A percentile compares a stretch with the other conserved stretches of the same genome.
Evolutionary conservation across 805 yeast species (phyloP).

Genomic region (Candida hispaniensis): DNA sequence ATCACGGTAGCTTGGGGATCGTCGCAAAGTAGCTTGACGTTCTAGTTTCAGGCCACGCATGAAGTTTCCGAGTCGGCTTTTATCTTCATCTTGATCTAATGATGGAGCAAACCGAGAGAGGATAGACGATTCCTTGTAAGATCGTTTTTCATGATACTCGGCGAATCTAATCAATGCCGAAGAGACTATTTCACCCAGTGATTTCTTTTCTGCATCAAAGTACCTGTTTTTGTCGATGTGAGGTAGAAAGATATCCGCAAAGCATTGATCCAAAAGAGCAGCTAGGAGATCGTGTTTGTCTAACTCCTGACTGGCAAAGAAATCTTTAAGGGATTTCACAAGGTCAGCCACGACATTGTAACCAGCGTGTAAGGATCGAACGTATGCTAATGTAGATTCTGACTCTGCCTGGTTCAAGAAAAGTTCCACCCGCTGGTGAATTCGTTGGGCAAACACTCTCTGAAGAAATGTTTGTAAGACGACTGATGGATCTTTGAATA

Average conservation of each 20-base stretch:
- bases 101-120: slow-evolving; percentile 20
- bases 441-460: slow-evolving; percentile 63
- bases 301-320: slow-evolving; percentile 31
- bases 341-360: slow-evolving; percentile 48
- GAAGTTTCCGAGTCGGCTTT: slow-evolving; percentile 27
- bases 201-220: slow-evolving; percentile 59
- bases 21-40: background rate
- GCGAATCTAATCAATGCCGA: slow-evolving; percentile 38
- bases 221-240: slow-evolving; percentile 57
- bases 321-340: slow-evolving; percentile 54
- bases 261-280: slow-evolving; percentile 54
- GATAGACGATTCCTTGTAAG: slow-evolving; percentile 26
- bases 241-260: slow-evolving; percentile 61
- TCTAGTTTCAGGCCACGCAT: slow-evolving; percentile 23
- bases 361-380: slow-evolving; percentile 62
- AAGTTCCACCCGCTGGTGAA: slow-evolving; percentile 37
- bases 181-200: slow-evolving; percentile 39
- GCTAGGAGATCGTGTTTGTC: slow-evolving; percentile 35
- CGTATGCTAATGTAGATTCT: slow-evolving; percentile 53
- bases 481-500: slow-evolving; percentile 55
- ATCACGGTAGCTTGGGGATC: too few relatives aligned
- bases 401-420: slow-evolving; percentile 54
- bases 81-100: slow-evolving; percentile 20
- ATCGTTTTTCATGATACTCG: slow-evolving; percentile 31
- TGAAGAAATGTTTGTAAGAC: slow-evolving; percentile 64